Percentiles rank a stretch among this genome's conserved stretches.
phyloP scores from a whole-genome alignment of 768 basidiomycete species.

The Termitomyces sp. region DNA sequence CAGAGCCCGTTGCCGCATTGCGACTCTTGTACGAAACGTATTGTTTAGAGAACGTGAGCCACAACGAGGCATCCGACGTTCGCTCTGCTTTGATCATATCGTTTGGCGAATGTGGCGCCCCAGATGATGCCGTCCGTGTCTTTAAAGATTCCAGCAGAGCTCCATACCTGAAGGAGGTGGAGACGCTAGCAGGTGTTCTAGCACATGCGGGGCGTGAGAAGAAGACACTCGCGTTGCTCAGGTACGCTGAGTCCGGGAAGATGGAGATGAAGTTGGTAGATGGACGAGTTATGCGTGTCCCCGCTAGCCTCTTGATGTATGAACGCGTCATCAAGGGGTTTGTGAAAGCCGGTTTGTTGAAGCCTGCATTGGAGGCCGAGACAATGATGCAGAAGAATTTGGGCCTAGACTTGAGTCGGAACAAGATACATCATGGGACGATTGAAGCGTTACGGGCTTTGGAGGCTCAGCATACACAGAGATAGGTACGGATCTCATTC shows the following conservation, averaged over 20 bases:
- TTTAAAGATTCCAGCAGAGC: constrained; percentile 2
- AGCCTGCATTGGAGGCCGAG: constrained; percentile 11
- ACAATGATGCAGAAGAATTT: constrained; percentile 9
- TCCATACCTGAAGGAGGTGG: constrained; percentile 7
- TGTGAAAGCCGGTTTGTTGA: constrained; percentile 7
- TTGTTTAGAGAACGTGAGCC: background rate
- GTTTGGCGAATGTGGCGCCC: constrained; percentile 10
- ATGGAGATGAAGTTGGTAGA: constrained; percentile 1
- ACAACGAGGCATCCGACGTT: background rate
- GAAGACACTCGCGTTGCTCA: constrained; percentile 10
- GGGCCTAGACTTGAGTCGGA: background rate
- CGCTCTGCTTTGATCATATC: constrained; percentile 10
- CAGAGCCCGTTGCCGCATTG: constrained; percentile 4
- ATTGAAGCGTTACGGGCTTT: constrained; percentile 5
- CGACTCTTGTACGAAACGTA: constrained; percentile 9
- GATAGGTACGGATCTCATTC: background rate
- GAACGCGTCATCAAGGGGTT: constrained; percentile 12
- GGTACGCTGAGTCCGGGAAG: constrained; percentile 2
- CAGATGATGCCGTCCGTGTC: constrained; percentile 9
- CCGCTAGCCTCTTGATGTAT: constrained; percentile 7
- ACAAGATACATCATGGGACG: background rate
- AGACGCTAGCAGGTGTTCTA: constrained; percentile 9
- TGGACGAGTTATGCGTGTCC: background rate
- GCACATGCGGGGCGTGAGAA: constrained; percentile 10
- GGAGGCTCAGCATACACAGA: background rate